Evolutionary conservation across 2,329 filamentous ascomycete species (phyloP), one percentile per base, ranked within the genome.

Genomic region (Mollisiaceae sp.): DNA sequence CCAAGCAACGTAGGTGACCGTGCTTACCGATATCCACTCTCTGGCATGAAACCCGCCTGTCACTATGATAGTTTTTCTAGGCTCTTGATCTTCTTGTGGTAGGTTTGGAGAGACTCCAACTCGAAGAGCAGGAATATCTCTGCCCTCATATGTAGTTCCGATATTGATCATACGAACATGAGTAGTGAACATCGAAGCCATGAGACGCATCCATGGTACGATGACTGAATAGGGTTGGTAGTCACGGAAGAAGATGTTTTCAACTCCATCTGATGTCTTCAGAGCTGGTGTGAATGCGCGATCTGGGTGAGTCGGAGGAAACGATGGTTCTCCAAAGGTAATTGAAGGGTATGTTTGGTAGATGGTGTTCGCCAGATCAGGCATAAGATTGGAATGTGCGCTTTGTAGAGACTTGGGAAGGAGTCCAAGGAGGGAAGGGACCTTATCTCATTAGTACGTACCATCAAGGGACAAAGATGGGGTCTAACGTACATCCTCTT

Each of bases 11-110:
- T 97, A 98, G 73, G 91, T 96, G 60, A 96, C 92, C 0, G 93
- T 97, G 73, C 90, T 95, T 0, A 91, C 93, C 56, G 93, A 92
- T 70, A 99, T 97, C 95, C 95, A 99, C 82, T 99, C 95, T 43
- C 95, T 87, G 2, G 94, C 94, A 77, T 98, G 95, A n/a, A 91
- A 84, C 58, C 94, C 94, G 62, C 93, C 95, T 4, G 89, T 89
- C 22, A 99, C 82, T 59, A 97, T 82, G 64, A 97, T 87, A 0
- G 92, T 94, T 76, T 92, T 92, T 59, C 91, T 87, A 5, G 82
- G 83, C 14, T 75, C 73, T 4, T 77, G 74, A 1, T 79, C 73
- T 8, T 83, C 78, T 35, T 83, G 74, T 62, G 81, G 74, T 55
- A 81, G 72, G 75, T 82, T 81, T 73, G 83, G 79, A 63, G 83